These are phyloP conservation scores for Solanum sejunctum DNA, from an alignment of 257 asterid species.

Conservation along the genomic window DNA sequence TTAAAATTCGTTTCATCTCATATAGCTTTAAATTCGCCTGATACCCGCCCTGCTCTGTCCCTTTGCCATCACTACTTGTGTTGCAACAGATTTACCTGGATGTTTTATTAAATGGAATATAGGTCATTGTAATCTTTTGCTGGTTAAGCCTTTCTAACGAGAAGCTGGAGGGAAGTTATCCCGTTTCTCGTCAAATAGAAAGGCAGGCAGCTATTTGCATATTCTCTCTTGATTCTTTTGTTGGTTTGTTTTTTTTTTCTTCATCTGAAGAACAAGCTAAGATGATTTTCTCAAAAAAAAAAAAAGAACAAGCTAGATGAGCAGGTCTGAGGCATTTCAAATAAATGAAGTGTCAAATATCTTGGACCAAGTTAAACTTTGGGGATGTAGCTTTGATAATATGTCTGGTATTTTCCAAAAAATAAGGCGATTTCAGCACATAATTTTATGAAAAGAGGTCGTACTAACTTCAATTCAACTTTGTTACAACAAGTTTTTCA, in stretches of 20 bases:
- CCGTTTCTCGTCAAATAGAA: neutral
- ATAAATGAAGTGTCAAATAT: neutral
- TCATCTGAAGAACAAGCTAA: neutral
- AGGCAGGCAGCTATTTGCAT: neutral
- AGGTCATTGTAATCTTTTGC: neutral
- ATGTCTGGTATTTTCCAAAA: neutral
- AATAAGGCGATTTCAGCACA: neutral
- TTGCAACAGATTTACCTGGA: neutral
- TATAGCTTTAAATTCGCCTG: too few species aligned
- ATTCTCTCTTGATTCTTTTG: neutral
- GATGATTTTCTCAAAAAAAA: neutral
- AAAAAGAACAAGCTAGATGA: neutral
- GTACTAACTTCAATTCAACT: neutral
- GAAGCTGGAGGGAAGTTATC: neutral
- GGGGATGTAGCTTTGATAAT: neutral
- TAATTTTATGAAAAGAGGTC: neutral
- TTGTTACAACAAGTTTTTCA: neutral
- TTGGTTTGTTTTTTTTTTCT: neutral
- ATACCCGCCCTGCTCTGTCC: too few species aligned
- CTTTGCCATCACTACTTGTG: neutral
- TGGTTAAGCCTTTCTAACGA: neutral
- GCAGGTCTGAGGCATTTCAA: neutral
- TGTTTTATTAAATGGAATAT: neutral
- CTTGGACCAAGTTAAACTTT: neutral
- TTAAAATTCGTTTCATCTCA: too few species aligned